A percentile compares a stretch with the other conserved stretches of the same genome.
These are phyloP conservation scores for Penicillium pulvis DNA, from an alignment of 495 filamentous ascomycete genomes.

Conservation along the genomic window DNA sequence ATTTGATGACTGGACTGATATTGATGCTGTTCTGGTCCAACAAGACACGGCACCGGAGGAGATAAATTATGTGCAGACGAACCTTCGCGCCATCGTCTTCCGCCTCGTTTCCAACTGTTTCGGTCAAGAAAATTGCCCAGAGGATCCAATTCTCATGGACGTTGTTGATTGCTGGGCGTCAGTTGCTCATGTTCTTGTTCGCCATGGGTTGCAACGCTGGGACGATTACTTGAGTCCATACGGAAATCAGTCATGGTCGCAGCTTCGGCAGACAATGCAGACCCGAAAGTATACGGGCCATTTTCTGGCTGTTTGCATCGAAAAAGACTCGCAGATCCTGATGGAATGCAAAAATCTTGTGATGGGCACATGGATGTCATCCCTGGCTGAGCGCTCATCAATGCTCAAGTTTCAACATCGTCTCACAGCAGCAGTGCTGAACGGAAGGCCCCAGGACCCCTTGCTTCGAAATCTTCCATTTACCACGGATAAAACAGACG, in stretches of 20 bases:
- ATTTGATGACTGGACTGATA: conserved; percentile 66
- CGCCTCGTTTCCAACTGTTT: conserved; percentile 69
- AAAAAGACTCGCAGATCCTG: conserved; percentile 44
- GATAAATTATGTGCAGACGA: conserved; percentile 40
- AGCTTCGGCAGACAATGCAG: conserved; percentile 63
- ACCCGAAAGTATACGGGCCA: conserved; percentile 63
- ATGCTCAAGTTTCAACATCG: conserved; percentile 68
- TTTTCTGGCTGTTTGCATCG: conserved; percentile 61
- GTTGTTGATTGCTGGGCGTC: conserved; percentile 61
- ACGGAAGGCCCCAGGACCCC: conserved; percentile 45
- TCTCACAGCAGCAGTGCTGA: conserved; percentile 59
- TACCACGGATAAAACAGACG: conserved; percentile 37
- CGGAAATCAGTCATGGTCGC: conserved; percentile 59
- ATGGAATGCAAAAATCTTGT: conserved; percentile 51
- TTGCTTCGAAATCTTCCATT: conserved; percentile 67
- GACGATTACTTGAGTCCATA: conserved; percentile 59
- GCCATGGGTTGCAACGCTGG: conserved; percentile 52
- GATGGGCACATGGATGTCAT: conserved; percentile 59
- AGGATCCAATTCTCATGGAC: conserved; percentile 58
- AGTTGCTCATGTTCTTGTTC: conserved; percentile 55
- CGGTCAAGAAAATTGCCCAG: conserved; percentile 60
- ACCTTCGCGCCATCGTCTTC: conserved; percentile 54
- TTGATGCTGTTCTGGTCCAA: conserved; percentile 52
- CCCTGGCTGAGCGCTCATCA: conserved; percentile 65
- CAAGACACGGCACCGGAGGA: conserved; percentile 28